These are phyloP conservation scores for Saccharomycopsis selenospora DNA, from an alignment of 805 yeast genomes.

Conservation along the genomic window DNA sequence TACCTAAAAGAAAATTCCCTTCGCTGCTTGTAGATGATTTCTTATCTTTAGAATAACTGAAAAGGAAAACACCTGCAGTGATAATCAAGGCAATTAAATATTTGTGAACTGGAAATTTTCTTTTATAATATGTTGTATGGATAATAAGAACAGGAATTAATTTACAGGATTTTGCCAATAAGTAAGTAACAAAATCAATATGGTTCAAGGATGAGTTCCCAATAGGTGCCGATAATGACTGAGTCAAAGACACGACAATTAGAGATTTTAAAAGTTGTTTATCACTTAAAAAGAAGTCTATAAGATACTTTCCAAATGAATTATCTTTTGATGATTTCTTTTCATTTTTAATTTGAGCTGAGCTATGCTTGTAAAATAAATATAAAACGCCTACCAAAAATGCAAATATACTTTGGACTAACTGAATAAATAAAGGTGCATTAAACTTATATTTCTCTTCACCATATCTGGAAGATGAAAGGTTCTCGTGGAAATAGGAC, in stretches of 20 bases:
- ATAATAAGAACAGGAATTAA: slow-evolving; percentile 90
- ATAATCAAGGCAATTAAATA: slow-evolving; percentile 71
- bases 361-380: slow-evolving; percentile 30
- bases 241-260: slow-evolving; percentile 57
- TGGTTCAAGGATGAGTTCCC: slow-evolving; percentile 73
- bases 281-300: slow-evolving; percentile 27
- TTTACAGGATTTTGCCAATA: slow-evolving; percentile 89
- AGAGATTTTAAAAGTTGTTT: slow-evolving; percentile 32
- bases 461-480: slow-evolving; percentile 54
- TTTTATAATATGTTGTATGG: slow-evolving; percentile 62
- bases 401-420: slow-evolving; percentile 70
- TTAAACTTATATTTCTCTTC: slow-evolving; percentile 47
- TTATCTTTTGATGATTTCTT: slow-evolving; percentile 18
- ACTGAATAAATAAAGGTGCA: slow-evolving; percentile 72
- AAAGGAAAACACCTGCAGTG: slow-evolving; percentile 74
- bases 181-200: slow-evolving; percentile 77
- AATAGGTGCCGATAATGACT: slow-evolving; percentile 75
- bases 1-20: slow-evolving; percentile 45
- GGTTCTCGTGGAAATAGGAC: slow-evolving; percentile 88
- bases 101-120: slow-evolving; percentile 67
- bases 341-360: not conserved
- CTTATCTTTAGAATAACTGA: slow-evolving; percentile 49
- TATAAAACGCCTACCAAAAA: slow-evolving; percentile 59
- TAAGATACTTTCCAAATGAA: slow-evolving; percentile 20
- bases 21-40: slow-evolving; percentile 24